A percentile compares a stretch with the other conserved stretches of the same genome.
These are phyloP conservation scores for Chalaropsis ovoidea DNA, from an alignment of 2,329 filamentous ascomycete species.

Conservation along the genomic window DNA sequence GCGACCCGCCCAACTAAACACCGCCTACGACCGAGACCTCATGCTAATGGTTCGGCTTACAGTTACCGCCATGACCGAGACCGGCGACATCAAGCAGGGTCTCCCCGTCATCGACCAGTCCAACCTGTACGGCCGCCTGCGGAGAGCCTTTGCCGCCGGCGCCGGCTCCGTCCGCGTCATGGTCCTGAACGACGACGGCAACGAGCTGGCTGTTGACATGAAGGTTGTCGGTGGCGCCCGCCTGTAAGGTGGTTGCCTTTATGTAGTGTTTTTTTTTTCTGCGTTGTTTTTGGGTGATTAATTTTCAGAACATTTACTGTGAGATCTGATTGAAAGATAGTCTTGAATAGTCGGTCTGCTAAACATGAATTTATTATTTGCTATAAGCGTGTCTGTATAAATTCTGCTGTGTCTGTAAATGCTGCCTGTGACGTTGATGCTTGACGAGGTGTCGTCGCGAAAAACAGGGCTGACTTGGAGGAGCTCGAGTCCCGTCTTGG, in stretches of 20 bases:
- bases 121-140: constrained; percentile 70
- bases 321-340: constrained; percentile 13
- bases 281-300: constrained; percentile 20
- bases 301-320: constrained; percentile 15
- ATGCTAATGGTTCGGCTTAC: constrained; percentile 25
- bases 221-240: constrained; percentile 85
- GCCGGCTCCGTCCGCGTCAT: constrained; percentile 89
- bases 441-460: not conserved
- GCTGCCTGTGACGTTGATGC: not conserved
- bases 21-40: constrained; percentile 22
- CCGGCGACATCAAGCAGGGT: constrained; percentile 93
- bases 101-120: constrained; percentile 93
- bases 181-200: constrained; percentile 85
- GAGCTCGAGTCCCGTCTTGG: not conserved
- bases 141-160: constrained; percentile 77
- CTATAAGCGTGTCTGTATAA: not conserved
- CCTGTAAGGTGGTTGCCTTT: constrained; percentile 41
- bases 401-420: not conserved
- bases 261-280: constrained; percentile 14
- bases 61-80: constrained; percentile 97
- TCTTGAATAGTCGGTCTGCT: constrained; percentile 14
- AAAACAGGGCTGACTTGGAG: not conserved
- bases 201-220: constrained; percentile 96
- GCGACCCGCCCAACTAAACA: not conserved
- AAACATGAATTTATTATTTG: constrained; percentile 10